Evolutionary conservation across 352 stramenopile species (phyloP), one percentile per base, ranked within the genome.

Genomic region (Pythium plurisporium): DNA sequence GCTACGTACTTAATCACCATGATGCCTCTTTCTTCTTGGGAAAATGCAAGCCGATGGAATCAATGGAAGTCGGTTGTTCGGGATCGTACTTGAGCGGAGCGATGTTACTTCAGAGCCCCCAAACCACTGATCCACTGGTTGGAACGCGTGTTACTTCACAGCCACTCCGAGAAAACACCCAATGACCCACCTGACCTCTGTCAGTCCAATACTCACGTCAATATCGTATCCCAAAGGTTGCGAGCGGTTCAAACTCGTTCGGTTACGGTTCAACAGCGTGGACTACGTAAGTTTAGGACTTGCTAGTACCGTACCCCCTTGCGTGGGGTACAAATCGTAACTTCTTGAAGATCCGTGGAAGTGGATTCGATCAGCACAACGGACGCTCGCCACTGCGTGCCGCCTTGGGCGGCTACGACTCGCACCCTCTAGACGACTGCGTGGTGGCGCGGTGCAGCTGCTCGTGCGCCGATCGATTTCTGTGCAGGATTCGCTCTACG

Each of bases 1-100:
- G 25, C 36, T 57, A 91, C 83, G 72, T 93, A 93, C 83, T 93
- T 93, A 76, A 93, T 93, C 79, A 93, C 83, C 83, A 93, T 91
- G 81, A 88, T 87, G 76, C 79, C 80, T 86, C 45, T 75, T 80
- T 88, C 77, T 89, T 89, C 78, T 91, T 82, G 76, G 81, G 81
- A 91, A 80, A 89, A 82, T 89, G 84, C 85, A 88, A 86, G 77
- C 77, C 74, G 85, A 87, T 80, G 86, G 71, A 87, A 69, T 73
- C 65, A 66, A 45, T 74, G 53, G 43, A n/a, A 52, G n/a, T 50
- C 40, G 40, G 59, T 70, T 68, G 59, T 23, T 42, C 47, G 59
- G 34, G 46, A 47, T 63, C 51, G 60, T 55, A 67, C 55, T 61
- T 46, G 47, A 56, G 49, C 31, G 45, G 25, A 52, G 55, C 64